Evolutionary conservation across 345 rosid genomes (phyloP).

Genomic region (Lepidium africanum): DNA sequence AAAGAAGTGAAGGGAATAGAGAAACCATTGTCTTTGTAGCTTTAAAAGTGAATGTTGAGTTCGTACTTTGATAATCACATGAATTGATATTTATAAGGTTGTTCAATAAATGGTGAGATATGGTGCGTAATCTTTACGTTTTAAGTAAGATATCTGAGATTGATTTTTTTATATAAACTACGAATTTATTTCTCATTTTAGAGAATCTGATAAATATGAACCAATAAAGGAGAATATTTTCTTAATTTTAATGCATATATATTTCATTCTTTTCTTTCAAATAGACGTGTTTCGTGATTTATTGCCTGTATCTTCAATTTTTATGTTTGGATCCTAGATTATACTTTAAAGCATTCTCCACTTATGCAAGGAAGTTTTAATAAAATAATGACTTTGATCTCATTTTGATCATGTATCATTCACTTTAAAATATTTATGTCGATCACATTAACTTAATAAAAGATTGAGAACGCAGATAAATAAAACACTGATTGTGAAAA

Average conservation of each 20-base stretch:
- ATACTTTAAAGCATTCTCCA: not conserved
- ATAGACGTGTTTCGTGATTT: not conserved
- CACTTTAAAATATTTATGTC: not conserved
- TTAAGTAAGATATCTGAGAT: not conserved
- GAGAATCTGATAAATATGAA: not conserved
- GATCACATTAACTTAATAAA: too few species aligned
- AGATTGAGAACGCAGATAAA: too few species aligned
- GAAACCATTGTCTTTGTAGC: conserved; percentile 2
- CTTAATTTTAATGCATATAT: too few species aligned
- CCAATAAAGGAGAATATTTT: not conserved
- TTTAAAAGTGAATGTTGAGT: not conserved
- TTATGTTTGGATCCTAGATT: not conserved
- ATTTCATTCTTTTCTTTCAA: not conserved
- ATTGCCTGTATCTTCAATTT: not conserved
- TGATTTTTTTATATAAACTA: not conserved
- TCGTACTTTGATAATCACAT: not conserved
- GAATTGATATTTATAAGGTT: not conserved
- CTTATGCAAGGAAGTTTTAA: not conserved
- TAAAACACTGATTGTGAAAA: too few species aligned
- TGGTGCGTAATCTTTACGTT: not conserved
- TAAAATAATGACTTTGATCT: not conserved
- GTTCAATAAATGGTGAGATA: not conserved
- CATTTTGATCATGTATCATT: not conserved
- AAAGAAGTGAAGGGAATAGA: not conserved
- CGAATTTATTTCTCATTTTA: not conserved